These are phyloP conservation scores for Pythium rhizo-oryzae DNA, from an alignment of 352 stramenopile genomes.

Conservation along the genomic window DNA sequence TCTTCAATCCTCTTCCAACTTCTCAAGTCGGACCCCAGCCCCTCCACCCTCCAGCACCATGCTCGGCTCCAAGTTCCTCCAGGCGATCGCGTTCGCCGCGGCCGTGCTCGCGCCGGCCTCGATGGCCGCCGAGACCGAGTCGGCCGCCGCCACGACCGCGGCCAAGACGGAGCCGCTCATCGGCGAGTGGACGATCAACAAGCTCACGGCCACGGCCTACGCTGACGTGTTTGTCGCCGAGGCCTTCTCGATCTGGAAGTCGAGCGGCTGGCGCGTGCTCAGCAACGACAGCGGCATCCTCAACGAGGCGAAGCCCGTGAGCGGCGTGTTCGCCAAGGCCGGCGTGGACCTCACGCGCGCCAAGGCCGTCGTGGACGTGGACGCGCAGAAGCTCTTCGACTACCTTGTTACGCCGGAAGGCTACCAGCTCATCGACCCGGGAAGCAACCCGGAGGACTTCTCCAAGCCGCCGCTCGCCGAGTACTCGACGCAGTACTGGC, in stretches of 20 bases:
- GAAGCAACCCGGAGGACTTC: slow-evolving; percentile 37
- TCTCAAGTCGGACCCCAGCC: slow-evolving; percentile 8
- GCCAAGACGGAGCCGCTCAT: slow-evolving; percentile 22
- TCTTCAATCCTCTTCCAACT: slow-evolving; percentile 27
- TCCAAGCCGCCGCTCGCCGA: slow-evolving; percentile 32
- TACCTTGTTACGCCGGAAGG: slow-evolving; percentile 37
- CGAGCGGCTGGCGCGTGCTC: slow-evolving; percentile 30
- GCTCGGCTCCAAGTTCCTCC: slow-evolving; percentile 30
- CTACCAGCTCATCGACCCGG: slow-evolving; percentile 40
- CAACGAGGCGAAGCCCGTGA: slow-evolving; percentile 39
- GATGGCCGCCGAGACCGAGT: slow-evolving; percentile 4
- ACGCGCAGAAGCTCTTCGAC: slow-evolving; percentile 39
- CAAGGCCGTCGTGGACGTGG: slow-evolving; percentile 25
- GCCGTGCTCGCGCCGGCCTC: slow-evolving; percentile 8
- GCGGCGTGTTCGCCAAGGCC: slow-evolving; percentile 30
- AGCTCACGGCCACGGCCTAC: slow-evolving; percentile 22
- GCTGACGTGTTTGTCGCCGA: slow-evolving; percentile 34
- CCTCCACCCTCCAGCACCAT: slow-evolving; percentile 7
- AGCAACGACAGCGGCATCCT: slow-evolving; percentile 35
- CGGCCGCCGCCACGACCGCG: neutral
- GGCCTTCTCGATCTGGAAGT: slow-evolving; percentile 35
- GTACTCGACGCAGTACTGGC: slow-evolving; percentile 32
- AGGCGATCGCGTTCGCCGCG: slow-evolving; percentile 15
- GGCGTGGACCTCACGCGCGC: slow-evolving; percentile 35
- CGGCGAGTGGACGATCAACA: slow-evolving; percentile 31